Evolutionary conservation across 2,329 filamentous ascomycete species (phyloP), one percentile per base, ranked within the genome.

Genomic region (Diaporthe citriasiana): DNA sequence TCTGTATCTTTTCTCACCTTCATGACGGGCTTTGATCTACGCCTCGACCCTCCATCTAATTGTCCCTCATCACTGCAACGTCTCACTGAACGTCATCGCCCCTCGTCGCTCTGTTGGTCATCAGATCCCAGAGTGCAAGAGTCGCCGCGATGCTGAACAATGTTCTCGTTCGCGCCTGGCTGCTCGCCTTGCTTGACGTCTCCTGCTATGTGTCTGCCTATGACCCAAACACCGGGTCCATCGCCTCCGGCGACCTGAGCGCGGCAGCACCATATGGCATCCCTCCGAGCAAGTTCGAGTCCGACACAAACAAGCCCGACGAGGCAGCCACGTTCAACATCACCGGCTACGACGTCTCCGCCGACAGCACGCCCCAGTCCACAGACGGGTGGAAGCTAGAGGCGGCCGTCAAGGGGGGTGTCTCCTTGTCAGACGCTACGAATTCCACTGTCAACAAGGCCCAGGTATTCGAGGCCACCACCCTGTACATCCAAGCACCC

Each of bases 321-420:
- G 42, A 51, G 19, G 33, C 53, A 12, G 72, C 72, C 4, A 53
- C 72, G 1, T 71, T 71, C 35, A 70, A 70, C n/a, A 57, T 74
- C n/a, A 66, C 72, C 17, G 66, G 68, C 22, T 74, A 74, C 42
- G 57, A 74, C 33, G 51, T 74, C 51, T 71, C 72, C 13, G 12
- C 55, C 51, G 47, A 71, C 40, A 50, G 55, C 19, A 42, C 45
- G 1, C 66, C 72, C 22, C 50, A 38, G 30, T 70, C 66, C 10
- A 51, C 25, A 7, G 40, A 30, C 27, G 72, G 66, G 15, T 74
- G 72, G 72, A 74, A 60, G 56, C 72, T 74, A 12, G 50, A 70
- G 40, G 72, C 38, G 12, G 72, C 45, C 19, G 55, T 74, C 56
- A 71, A 70, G n/a, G 47, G 40, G n/a, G 22, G 30, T 27, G 72